Percentiles rank a stretch among this genome's conserved stretches.
These are phyloP conservation scores for Penicillium sp. DNA, from an alignment of 2,329 filamentous ascomycete genomes.

Conservation along the genomic window DNA sequence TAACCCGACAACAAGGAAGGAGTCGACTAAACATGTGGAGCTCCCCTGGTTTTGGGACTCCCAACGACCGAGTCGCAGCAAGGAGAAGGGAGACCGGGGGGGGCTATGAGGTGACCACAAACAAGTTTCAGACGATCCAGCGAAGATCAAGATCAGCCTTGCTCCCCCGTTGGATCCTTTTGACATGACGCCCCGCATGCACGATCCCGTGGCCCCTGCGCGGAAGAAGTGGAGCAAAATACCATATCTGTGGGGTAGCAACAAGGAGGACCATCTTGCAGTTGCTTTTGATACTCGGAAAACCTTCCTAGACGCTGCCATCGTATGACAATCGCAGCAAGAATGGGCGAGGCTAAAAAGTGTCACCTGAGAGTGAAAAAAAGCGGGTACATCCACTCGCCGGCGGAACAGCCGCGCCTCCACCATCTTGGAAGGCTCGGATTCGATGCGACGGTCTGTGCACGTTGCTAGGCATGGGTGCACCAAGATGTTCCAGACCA, in stretches of 20 bases:
- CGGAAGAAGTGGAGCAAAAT: neutral
- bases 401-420: slow-evolving; percentile 4
- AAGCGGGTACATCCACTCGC: slow-evolving; percentile 1
- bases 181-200: slow-evolving; percentile 9
- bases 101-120: too few species aligned
- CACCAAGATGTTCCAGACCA: slow-evolving; percentile 3
- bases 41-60: neutral
- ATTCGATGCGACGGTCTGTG: slow-evolving; percentile 4
- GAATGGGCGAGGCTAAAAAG: neutral
- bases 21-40: neutral
- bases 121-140: neutral
- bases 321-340: neutral
- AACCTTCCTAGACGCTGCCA: slow-evolving; percentile 6
- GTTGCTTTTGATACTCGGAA: slow-evolving; percentile 11
- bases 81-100: neutral
- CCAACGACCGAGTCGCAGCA: neutral
- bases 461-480: neutral
- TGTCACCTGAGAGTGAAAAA: slow-evolving; percentile 3
- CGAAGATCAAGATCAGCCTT: slow-evolving; percentile 2
- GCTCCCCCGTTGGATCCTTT: neutral
- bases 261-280: neutral
- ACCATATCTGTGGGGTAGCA: slow-evolving; percentile 3
- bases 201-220: slow-evolving; percentile 8
- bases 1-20: neutral
- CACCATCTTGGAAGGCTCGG: neutral